Evolutionary conservation across 257 asterid species (phyloP), one percentile per base, ranked within the genome.

Genomic region (Ehretia macrophylla): DNA sequence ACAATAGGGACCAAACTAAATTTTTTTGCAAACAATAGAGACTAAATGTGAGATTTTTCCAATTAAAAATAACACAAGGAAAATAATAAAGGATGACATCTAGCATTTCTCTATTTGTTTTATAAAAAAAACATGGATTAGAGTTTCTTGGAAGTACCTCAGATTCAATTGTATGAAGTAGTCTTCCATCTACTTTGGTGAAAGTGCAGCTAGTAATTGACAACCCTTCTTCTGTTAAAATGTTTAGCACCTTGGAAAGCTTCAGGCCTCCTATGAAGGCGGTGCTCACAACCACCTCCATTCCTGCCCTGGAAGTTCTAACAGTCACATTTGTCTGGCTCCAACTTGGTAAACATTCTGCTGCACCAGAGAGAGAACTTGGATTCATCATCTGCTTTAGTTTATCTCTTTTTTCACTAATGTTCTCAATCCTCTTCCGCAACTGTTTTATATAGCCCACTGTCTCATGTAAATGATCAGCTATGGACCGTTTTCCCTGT

Each of bases 221-320:
- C 49, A 80, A 68, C 48, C 79, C 83, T 46, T 69, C 66, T 6
- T 51, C 49, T 11, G 56, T 17, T 27, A 87, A 67, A 39, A 62
- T 64, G 10, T 56, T 23, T 22, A 84, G 64, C 27, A 83, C 73
- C 51, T 58, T 72, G 0, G 91, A 82, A 17, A 84, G 70, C 0
- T 58, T 45, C 40, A 72, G 50, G 13, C 58, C 56, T 22, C 23
- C 65, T 22, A 17, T 61, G 11, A 10, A 10, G n/a, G 72, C 69
- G 48, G 56, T 51, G 22, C 52, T 68, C 27, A 80, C 69, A 35
- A 75, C 50, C 39, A 80, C 68, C 67, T 84, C 87, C 21, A 77
- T 45, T 13, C 82, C 86, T 10, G 21, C 58, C 42, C 17, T 11
- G 16, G 83, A 69, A 19, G 53, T 52, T 64, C 59, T 76, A 53